Evolutionary conservation across 2,329 filamentous ascomycete genomes (phyloP), one percentile per base, ranked within the genome.

Genomic region (Tolypocladium tundrense): DNA sequence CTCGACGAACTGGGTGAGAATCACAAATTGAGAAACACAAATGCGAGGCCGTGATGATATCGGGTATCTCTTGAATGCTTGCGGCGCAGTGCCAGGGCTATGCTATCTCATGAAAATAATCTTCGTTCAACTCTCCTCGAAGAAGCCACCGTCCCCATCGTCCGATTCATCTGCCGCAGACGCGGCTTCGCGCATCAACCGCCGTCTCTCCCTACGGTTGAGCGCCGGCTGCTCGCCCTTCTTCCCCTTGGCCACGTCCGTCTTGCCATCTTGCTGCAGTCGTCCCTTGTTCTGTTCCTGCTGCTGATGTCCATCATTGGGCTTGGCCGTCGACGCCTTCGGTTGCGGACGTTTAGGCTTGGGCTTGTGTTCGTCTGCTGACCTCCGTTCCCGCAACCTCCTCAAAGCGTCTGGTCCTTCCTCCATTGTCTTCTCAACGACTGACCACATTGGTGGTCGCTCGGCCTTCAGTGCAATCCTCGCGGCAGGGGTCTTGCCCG

Each of bases 391-490:
- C 55, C 84, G 77, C 54, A 88, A 66, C 56, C 68, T 73, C 59
- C 81, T 77, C 55, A 88, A 67, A 16, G 77, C 78, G 1, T 74
- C 63, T 3, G 68, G 74, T 8, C 84, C 84, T 42, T 83, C 75
- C 56, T 76, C 73, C 76, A 88, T 84, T 14, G 85, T 80, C 65
- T 82, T 76, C 72, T 89, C 87, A 21, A 93, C 79, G 16, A 79
- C 72, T 19, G 73, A 72, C 88, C 88, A 91, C 75, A 91, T 81
- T n/a, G 82, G 78, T 8, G 80, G 78, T 59, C 80, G 71, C 59
- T 78, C 73, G 6, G 73, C 69, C n/a, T 73, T 72, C 19, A 83
- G 67, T 4, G 75, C 69, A 27, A 75, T 73, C 71, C 63, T 73
- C 50, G 75, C 77, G 64, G 70, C 75, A 48, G 73, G 75, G 48